Evolutionary conservation across 768 basidiomycete genomes (phyloP).

Genomic region (Myochromella boudieri): DNA sequence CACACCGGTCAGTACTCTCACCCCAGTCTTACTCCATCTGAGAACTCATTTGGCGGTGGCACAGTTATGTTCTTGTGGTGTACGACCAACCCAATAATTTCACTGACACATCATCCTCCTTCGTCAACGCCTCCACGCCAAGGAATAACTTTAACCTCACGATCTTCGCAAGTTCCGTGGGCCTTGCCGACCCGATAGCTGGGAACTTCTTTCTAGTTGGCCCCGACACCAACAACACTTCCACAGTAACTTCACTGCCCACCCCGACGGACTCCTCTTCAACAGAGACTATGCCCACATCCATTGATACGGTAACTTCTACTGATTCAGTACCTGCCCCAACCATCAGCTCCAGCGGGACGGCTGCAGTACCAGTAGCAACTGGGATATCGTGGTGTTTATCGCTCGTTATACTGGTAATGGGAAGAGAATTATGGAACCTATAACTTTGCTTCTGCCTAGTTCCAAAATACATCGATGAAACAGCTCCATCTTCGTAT

Average conservation of each 20-base stretch:
- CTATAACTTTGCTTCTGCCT: not conserved
- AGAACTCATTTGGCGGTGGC: slow-evolving; percentile 7
- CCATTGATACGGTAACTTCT: not conserved
- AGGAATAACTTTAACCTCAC: slow-evolving; percentile 39
- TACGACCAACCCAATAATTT: slow-evolving; percentile 33
- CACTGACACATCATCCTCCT: slow-evolving; percentile 23
- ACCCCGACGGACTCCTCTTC: not conserved
- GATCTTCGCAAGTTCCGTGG: slow-evolving; percentile 29
- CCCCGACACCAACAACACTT: slow-evolving; percentile 19
- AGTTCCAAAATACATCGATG: too few relatives aligned
- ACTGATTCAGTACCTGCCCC: not conserved
- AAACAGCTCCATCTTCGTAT: too few relatives aligned
- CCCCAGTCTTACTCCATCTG: slow-evolving; percentile 11
- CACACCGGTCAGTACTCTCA: slow-evolving; percentile 36
- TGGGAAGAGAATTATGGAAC: not conserved
- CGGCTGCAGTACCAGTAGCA: not conserved
- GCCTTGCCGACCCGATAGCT: slow-evolving; percentile 36
- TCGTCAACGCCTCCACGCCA: slow-evolving; percentile 34
- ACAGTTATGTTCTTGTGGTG: slow-evolving; percentile 35
- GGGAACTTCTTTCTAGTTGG: slow-evolving; percentile 45
- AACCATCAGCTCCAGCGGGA: not conserved
- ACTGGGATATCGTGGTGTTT: not conserved
- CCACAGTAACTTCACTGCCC: slow-evolving; percentile 2
- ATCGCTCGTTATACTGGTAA: not conserved
- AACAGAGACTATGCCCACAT: not conserved